These are phyloP conservation scores for Groenewaldozyma tartarivorans DNA, from an alignment of 805 yeast genomes.

Conservation along the genomic window DNA sequence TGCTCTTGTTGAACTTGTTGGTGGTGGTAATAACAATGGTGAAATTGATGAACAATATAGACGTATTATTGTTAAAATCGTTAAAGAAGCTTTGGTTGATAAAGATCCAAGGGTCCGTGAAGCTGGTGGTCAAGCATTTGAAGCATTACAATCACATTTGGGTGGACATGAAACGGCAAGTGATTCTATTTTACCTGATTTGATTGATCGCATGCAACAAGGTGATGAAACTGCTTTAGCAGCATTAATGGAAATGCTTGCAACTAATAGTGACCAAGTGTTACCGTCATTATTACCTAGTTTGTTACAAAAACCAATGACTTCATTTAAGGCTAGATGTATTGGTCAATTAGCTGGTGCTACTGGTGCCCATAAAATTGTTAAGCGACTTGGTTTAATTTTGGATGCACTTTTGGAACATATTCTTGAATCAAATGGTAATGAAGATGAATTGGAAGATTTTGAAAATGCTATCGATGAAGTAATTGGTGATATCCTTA, in stretches of 20 bases:
- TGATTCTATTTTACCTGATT: constrained; percentile 79
- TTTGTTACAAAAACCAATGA: constrained; percentile 70
- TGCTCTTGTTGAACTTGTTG: constrained; percentile 78
- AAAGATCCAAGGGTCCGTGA: constrained; percentile 65
- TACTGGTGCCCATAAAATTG: constrained; percentile 79
- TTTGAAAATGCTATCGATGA: constrained; percentile 38
- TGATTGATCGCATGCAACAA: constrained; percentile 57
- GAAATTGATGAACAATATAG: constrained; percentile 58
- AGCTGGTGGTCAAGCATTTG: constrained; percentile 88
- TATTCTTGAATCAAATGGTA: constrained; percentile 37
- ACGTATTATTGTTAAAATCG: constrained; percentile 58
- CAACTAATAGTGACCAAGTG: constrained; percentile 77
- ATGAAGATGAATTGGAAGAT: constrained; percentile 23
- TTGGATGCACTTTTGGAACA: constrained; percentile 53
- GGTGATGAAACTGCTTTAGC: constrained; percentile 56
- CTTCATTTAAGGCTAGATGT: constrained; percentile 77
- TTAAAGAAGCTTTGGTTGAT: constrained; percentile 74
- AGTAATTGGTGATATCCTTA: constrained; percentile 58
- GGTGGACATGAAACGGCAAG: constrained; percentile 49
- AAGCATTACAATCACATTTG: constrained; percentile 68
- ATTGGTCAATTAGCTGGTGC: constrained; percentile 69
- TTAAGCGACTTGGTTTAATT: constrained; percentile 61
- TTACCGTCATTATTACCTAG: constrained; percentile 92
- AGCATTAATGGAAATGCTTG: constrained; percentile 88
- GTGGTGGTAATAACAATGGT: constrained; percentile 45